Evolutionary conservation across 1,284 basidiomycete species (phyloP), one percentile per base, ranked within the genome.

Genomic region (Fomitopsis betulina): DNA sequence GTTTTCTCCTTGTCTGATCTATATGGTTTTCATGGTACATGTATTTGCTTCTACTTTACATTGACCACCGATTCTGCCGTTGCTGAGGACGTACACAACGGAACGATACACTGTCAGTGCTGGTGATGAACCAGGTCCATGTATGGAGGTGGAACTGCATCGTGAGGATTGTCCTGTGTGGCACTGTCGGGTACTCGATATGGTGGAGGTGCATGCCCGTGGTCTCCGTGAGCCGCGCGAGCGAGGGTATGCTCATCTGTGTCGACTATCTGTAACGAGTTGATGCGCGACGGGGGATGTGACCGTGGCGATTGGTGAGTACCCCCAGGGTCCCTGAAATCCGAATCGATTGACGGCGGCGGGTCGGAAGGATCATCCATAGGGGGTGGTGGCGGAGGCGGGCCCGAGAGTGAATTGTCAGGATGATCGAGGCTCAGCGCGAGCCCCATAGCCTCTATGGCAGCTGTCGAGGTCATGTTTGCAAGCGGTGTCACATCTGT

Each of bases 281-380:
- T 51, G 32, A 51, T 51, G 17, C 49, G 68, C 53, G 76, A 63
- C 38, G 72, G 72, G 21, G 74, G 68, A 55, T 79, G 77, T 39
- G 72, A 73, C 13, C 75, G 64, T 38, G 78, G 75, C 21, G 76
- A 76, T 37, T 78, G 76, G 47, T 73, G 73, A 32, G 78, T 65
- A 8, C 71, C 71, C 21, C 77, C 75, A 15, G 85, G 85, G 7
- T 82, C 83, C 58, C 87, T 77, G 69, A 89, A 91, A 53, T 86
- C 87, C 10, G 87, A 86, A 70, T 92, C 87, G 68, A 93, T 91
- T 3, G 85, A 87, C 15, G 89, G 91, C 3, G 91, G 92, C 30
- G 88, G 87, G 69, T 91, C 88, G 1, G 87, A 87, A 23, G 91
- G 91, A 71, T 94, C 91, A 66, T 93, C 90, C 76, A 92, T 81